phyloP scores from a whole-genome alignment of 805 yeast species.

The Pichia insulana region DNA sequence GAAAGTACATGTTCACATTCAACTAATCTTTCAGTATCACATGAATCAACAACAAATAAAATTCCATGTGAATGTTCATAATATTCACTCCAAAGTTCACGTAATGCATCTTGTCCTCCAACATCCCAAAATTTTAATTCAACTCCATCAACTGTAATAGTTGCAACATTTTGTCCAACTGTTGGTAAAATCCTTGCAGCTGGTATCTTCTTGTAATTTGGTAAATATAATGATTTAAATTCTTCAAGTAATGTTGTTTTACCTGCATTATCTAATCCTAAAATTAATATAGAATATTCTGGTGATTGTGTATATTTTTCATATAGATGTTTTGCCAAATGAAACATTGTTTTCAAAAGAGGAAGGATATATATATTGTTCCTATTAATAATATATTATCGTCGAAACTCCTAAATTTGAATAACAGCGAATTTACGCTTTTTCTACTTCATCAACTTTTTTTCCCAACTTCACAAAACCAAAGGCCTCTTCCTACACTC shows the following conservation, averaged over 20 bases:
- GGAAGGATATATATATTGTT: not conserved
- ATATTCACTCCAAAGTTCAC: conserved; percentile 83
- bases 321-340: conserved; percentile 54
- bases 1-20: conserved; percentile 68
- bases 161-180: conserved; percentile 81
- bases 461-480: not conserved
- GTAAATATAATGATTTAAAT: conserved; percentile 45
- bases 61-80: conserved; percentile 84
- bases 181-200: conserved; percentile 76
- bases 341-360: conserved; percentile 47
- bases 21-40: conserved; percentile 72
- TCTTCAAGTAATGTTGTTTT: conserved; percentile 76
- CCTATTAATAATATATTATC: too few relatives aligned
- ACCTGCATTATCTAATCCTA: conserved; percentile 95
- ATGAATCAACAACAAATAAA: conserved; percentile 85
- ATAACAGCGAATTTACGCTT: too few relatives aligned
- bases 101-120: conserved; percentile 85
- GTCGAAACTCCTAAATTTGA: too few relatives aligned
- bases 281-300: conserved; percentile 68
- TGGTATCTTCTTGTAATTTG: conserved; percentile 37
- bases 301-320: conserved; percentile 49
- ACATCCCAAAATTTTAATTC: conserved; percentile 88
- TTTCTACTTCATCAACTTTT: not conserved
- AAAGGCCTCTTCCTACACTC: not conserved
- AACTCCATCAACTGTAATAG: conserved; percentile 30